Percentiles rank a stretch among this genome's conserved stretches.
These are phyloP conservation scores for Sclerotinia trifoliorum DNA, from an alignment of 2,329 filamentous ascomycete genomes.

Conservation along the genomic window DNA sequence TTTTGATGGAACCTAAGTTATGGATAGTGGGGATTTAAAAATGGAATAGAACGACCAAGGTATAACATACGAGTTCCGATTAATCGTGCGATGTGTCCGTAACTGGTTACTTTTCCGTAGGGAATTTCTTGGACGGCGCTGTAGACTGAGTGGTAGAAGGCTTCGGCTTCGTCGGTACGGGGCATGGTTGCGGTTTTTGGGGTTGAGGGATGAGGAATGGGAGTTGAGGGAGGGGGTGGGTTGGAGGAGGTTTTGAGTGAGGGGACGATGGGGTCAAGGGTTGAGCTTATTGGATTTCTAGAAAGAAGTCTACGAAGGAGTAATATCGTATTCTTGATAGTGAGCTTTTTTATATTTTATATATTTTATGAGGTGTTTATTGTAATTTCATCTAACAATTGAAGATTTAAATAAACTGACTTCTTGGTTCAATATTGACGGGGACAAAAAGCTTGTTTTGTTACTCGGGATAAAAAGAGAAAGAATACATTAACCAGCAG, in stretches of 20 bases:
- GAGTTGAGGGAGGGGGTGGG: not conserved
- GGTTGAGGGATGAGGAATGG: not conserved
- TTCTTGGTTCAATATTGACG: too few relatives aligned
- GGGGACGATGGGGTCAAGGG: not conserved
- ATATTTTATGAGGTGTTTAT: not conserved
- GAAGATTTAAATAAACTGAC: too few relatives aligned
- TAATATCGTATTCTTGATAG: too few relatives aligned
- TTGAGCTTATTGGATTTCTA: not conserved
- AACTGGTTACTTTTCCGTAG: conserved; percentile 77
- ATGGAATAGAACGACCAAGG: too few relatives aligned
- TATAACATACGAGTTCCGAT: conserved; percentile 65
- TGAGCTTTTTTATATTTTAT: not conserved
- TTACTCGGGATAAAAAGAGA: too few relatives aligned
- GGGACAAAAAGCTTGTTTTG: too few relatives aligned
- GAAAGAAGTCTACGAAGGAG: not conserved
- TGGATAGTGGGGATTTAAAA: too few relatives aligned
- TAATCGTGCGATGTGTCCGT: conserved; percentile 75
- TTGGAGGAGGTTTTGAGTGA: not conserved
- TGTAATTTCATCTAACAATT: not conserved
- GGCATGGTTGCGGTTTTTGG: conserved; percentile 52
- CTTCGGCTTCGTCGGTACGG: conserved; percentile 67
- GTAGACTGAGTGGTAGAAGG: conserved; percentile 79
- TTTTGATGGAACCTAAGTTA: too few relatives aligned
- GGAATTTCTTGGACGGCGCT: conserved; percentile 83
- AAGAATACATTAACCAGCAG: too few relatives aligned